Conservation (phyloP, 139 green algal species). For the Tetradesmus obliquus region DNA sequence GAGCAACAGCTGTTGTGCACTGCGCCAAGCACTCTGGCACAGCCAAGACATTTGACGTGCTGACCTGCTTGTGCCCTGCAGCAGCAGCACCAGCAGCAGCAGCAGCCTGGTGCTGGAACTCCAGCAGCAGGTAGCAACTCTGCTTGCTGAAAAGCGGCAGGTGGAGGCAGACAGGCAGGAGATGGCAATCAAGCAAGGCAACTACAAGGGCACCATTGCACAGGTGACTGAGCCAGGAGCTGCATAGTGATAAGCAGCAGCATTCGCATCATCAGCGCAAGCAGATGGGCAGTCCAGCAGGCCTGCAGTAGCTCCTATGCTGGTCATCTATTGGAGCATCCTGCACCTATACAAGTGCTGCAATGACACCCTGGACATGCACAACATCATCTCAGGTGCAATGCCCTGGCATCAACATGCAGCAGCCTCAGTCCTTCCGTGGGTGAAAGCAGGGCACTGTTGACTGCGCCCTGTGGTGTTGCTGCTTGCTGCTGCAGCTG, state of each 20-base stretch:
- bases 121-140: conserved; percentile 35
- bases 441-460: not conserved
- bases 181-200: conserved; percentile 32
- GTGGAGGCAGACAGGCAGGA: conserved; percentile 44
- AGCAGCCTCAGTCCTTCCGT: too few relatives aligned
- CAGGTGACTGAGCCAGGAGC: conserved; percentile 22
- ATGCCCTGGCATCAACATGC: too few relatives aligned
- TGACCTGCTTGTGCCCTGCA: not conserved
- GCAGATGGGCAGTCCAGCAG: not conserved
- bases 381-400: too few relatives aligned
- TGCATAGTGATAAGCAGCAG: not conserved
- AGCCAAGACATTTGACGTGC: too few relatives aligned
- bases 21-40: too few relatives aligned
- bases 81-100: not conserved
- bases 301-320: not conserved
- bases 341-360: not conserved
- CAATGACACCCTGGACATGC: not conserved
- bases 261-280: not conserved
- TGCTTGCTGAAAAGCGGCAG: conserved; percentile 36
- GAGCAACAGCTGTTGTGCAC: too few relatives aligned
- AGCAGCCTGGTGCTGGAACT: conserved; percentile 30
- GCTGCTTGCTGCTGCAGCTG: conserved; percentile 6
- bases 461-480: not conserved
- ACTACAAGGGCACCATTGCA: conserved; percentile 41
- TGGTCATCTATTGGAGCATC: not conserved